Evolutionary conservation across 2,329 filamentous ascomycete species (phyloP).

Genomic region (Fusarium fujikuroi): DNA sequence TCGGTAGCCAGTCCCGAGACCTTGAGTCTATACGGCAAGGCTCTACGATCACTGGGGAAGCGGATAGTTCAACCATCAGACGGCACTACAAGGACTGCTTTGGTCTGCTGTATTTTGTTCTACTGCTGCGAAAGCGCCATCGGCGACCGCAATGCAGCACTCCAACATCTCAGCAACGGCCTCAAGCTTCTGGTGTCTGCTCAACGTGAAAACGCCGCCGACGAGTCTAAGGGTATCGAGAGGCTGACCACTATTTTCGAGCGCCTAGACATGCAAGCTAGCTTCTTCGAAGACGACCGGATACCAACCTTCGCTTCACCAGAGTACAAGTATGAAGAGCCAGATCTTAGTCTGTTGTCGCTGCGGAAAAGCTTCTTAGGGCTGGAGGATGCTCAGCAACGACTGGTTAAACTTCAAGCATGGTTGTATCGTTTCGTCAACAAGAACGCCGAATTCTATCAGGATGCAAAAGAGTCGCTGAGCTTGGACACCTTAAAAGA

Average conservation of each 20-base stretch:
- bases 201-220: not conserved
- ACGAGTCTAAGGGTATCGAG: not conserved
- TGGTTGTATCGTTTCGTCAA: constrained; percentile 24
- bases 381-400: constrained; percentile 7
- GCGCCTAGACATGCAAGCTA: constrained; percentile 30
- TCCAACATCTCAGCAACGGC: constrained; percentile 9
- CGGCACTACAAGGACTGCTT: not conserved
- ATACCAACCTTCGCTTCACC: not conserved
- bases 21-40: not conserved
- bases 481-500: not conserved
- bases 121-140: constrained; percentile 16
- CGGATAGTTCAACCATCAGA: not conserved
- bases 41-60: not conserved
- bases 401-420: constrained; percentile 21
- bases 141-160: not conserved
- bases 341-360: not conserved
- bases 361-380: not conserved
- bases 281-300: constrained; percentile 31
- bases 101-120: constrained; percentile 14
- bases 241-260: not conserved
- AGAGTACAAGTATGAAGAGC: not conserved
- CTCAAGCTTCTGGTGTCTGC: not conserved
- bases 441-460: not conserved
- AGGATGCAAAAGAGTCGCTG: not conserved
- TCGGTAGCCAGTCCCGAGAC: not conserved